phyloP scores from a whole-genome alignment of 148 eudicot species.

The Persicaria maculosa region DNA sequence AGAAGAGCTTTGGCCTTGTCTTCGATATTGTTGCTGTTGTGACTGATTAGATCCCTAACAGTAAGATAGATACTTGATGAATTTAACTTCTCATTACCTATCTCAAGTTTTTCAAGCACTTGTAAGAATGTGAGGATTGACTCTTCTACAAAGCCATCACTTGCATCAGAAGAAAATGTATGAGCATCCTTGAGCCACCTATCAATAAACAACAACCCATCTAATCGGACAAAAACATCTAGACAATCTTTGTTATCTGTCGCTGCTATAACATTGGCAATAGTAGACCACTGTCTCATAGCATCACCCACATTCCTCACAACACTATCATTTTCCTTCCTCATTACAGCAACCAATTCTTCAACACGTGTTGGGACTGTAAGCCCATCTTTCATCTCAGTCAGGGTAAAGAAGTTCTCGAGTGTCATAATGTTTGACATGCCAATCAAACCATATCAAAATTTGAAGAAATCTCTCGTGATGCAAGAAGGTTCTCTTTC shows the following conservation, averaged over 20 bases:
- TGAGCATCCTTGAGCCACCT: conserved; percentile 72
- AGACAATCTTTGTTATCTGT: conserved; percentile 81
- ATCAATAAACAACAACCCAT: conserved; percentile 55
- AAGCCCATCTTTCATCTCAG: conserved; percentile 88
- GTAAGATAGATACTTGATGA: conserved; percentile 51
- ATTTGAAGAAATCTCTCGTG: not conserved
- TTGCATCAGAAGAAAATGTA: conserved; percentile 31
- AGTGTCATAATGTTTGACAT: conserved; percentile 60
- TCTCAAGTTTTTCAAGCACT: conserved; percentile 59
- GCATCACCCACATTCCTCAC: conserved; percentile 47
- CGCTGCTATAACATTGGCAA: conserved; percentile 67
- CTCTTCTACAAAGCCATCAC: conserved; percentile 53
- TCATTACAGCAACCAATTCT: conserved; percentile 61
- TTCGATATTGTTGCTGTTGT: conserved; percentile 45
- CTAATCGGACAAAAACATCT: conserved; percentile 63
- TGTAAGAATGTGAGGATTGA: conserved; percentile 47
- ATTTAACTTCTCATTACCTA: conserved; percentile 33
- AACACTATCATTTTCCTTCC: conserved; percentile 40
- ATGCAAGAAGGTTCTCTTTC: not conserved
- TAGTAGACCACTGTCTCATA: conserved; percentile 71
- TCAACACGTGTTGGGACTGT: conserved; percentile 62
- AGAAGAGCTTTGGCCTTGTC: conserved; percentile 54
- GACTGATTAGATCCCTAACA: conserved; percentile 46
- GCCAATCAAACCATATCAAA: conserved; percentile 23
- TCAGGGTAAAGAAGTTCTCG: conserved; percentile 70